Base-by-base conservation (phyloP, 1,284 basidiomycete species). In the Trametes sp. region DNA sequence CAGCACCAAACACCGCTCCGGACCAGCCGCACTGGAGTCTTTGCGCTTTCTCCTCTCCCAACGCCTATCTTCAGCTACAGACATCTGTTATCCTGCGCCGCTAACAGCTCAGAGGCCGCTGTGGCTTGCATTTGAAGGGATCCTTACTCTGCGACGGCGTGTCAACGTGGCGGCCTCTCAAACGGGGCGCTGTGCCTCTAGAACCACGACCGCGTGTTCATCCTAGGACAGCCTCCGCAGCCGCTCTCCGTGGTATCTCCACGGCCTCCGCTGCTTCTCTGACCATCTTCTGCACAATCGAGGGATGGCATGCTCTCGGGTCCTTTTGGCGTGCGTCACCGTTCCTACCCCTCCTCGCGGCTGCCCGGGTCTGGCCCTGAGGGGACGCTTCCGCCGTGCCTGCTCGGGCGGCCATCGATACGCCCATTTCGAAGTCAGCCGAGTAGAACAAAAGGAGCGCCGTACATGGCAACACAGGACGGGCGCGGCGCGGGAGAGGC, bases 371-470 rank as follows among this genome's bases (percentile, higher is more conserved):
- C 21, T 42, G 10, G 38, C 13, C 38, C 11, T 2, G 35, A 10
- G 7, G 44, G 26, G 41, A 24, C n/a, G 29, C 23, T n/a, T 52
- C 14, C 41, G 49, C 28, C 28, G 57, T 44, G 14, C 29, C 38
- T 51, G 28, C 49, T 44, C 29, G 49, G 49, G 57, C 57, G 57
- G 49, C 57, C 49, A 58, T 58, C 57, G 57, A 58, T 58, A 21
- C 57, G 57, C 57, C 57, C 57, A 52, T 26, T 51, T 58, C 38
- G 31, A 52, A 52, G 49, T 58, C 57, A 58, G 57, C 50, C 57
- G 4, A 52, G 49, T 8, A 58, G 49, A 58, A 21, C 49, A 58
- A 44, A 29, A 35, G 44, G 13, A 38, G 16, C n/a, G 36, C 11
- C 21, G 35, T 29, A 10, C 57, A 58, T 52, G 57, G 33, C 49